Evolutionary conservation across 768 basidiomycete genomes (phyloP), one percentile per base, ranked within the genome.

Genomic region (Trametopsis cervina): DNA sequence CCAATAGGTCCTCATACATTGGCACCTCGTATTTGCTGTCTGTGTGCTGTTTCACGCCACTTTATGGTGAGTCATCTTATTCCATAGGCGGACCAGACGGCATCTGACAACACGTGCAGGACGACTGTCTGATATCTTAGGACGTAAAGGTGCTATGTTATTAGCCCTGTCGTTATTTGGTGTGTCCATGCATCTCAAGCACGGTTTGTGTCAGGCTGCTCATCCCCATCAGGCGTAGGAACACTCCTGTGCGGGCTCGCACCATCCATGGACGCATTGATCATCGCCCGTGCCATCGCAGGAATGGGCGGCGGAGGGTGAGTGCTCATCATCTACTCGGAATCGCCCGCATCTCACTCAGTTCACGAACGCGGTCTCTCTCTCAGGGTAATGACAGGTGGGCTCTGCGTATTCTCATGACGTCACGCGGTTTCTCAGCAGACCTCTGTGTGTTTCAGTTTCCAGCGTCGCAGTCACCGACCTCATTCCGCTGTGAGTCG

Each of bases 261-360:
- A 36, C 81, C 85, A 7, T 86, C 83, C 4, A 95, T 97, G 93
- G 75, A 79, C 53, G 63, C 74, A 11, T 75, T 96, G 45, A 90
- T 95, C 52, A 73, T 74, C 36, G 88, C 86, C 47, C 80, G 94
- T 11, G 81, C 89, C 2, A 66, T 96, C 38, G 91, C 93, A 22
- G 93, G 93, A 42, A 89, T 90, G 81, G 92, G 89, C 47, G 90
- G 92, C 48, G 92, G 90, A 65, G 86, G 90, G 81, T 89, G 63
- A 66, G 84, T 78, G 36, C n/a, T 2, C 35, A 25, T 12, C 22
- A 10, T 21, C n/a, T n/a, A n/a, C n/a, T 38, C 45, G 9, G 18
- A 37, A 7, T 33, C 29, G 15, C 29, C 29, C 29, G 29, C 15
- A 7, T 33, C 29, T 15, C 29, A 33, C 15, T 36, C 22, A 13